Conservation (phyloP, 2,329 filamentous ascomycete genomes). For the Hypoxylon sp. region DNA sequence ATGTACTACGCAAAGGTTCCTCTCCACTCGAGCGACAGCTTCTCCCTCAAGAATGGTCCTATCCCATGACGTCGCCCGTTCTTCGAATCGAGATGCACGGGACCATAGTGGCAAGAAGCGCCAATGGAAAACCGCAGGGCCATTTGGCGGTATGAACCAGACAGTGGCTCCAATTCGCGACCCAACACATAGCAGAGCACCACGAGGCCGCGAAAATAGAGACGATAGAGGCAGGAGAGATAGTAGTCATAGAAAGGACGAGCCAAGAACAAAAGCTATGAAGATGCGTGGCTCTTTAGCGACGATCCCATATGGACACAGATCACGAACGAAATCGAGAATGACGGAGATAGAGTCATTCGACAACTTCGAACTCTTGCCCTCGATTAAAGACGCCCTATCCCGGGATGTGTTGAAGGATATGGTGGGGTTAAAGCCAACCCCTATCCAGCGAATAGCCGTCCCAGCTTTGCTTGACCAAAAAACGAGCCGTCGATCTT, state of each 20-base stretch:
- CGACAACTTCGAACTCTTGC: conserved; percentile 81
- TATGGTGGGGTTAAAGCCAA: conserved; percentile 81
- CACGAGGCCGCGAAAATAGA: conserved; percentile 33
- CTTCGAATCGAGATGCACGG: conserved; percentile 50
- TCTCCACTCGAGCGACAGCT: conserved; percentile 38
- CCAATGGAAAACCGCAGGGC: conserved; percentile 58
- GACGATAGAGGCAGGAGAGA: conserved; percentile 45
- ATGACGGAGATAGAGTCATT: conserved; percentile 79
- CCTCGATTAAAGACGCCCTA: conserved; percentile 77
- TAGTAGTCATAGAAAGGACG: conserved; percentile 54
- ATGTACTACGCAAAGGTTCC: conserved; percentile 43
- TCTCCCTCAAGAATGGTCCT: conserved; percentile 69
- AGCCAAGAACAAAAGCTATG: conserved; percentile 78
- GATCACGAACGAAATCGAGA: conserved; percentile 54
- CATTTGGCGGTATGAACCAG: conserved; percentile 68
- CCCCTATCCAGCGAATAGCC: conserved; percentile 88
- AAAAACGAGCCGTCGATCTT: conserved; percentile 53
- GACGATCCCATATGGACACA: conserved; percentile 79
- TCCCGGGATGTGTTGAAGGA: conserved; percentile 78
- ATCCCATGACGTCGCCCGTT: conserved; percentile 63
- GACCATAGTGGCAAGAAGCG: conserved; percentile 53
- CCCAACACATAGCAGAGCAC: conserved; percentile 25
- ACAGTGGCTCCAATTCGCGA: conserved; percentile 58
- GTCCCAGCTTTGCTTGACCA: conserved; percentile 83
- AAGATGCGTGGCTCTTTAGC: conserved; percentile 91